phyloP scores from a whole-genome alignment of 441 rosid genomes.

The Manihot esculenta region DNA sequence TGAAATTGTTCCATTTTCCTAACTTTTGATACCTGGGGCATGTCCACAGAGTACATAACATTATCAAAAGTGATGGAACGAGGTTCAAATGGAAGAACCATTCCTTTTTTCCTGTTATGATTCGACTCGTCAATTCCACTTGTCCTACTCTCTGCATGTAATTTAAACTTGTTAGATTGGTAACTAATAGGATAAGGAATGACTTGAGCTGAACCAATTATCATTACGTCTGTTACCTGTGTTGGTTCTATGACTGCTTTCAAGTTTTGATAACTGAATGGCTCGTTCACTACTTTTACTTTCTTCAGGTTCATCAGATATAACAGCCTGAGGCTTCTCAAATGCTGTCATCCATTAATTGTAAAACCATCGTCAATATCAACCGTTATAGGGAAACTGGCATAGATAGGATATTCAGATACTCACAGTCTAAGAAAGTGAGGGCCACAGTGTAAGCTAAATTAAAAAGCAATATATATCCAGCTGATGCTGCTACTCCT shows the following conservation, averaged over 20 bases:
- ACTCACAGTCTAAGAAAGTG: conserved; percentile 52
- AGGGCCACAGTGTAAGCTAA: conserved; percentile 43
- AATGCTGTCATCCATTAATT: conserved; percentile 42
- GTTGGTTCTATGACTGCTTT: conserved; percentile 1
- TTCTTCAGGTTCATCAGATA: conserved; percentile 14
- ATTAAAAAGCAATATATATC: conserved; percentile 51
- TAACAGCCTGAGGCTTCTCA: conserved; percentile 22
- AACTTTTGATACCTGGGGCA: conserved; percentile 56
- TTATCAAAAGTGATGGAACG: conserved; percentile 56
- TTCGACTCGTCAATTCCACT: conserved; percentile 15
- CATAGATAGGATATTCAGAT: conserved; percentile 19
- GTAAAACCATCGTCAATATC: not conserved
- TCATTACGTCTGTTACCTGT: conserved; percentile 23
- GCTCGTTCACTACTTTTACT: not conserved
- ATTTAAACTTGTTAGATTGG: not conserved
- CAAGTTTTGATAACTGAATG: not conserved
- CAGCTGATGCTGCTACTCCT: conserved; percentile 51
- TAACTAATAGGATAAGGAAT: not conserved
- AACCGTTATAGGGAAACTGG: not conserved
- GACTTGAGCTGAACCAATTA: not conserved
- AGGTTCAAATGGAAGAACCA: conserved; percentile 78
- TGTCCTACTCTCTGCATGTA: conserved; percentile 20
- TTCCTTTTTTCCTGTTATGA: conserved; percentile 47
- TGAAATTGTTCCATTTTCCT: not conserved
- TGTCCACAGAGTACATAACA: conserved; percentile 51